Percentiles rank a stretch among this genome's conserved stretches.
These are phyloP conservation scores for Saccharomycopsis amapae DNA, from an alignment of 805 yeast species.

Conservation along the genomic window DNA sequence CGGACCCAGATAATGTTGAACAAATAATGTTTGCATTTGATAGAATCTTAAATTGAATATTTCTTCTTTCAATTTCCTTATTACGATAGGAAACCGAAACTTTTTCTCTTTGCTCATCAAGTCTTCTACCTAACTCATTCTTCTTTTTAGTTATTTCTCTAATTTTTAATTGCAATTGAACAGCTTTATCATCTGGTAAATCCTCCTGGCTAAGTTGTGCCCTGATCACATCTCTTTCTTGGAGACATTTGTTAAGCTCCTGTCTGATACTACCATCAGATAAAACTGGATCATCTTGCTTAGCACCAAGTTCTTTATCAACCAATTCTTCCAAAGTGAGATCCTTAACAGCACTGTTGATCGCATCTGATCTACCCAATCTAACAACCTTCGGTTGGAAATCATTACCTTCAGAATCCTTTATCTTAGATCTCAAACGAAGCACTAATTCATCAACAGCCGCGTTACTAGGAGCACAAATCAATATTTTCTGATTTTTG, in stretches of 20 bases:
- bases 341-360: conserved; percentile 74
- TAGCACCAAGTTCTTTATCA: conserved; percentile 46
- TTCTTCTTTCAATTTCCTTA: conserved; percentile 70
- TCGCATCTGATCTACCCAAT: conserved; percentile 83
- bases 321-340: conserved; percentile 81
- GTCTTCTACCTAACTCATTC: conserved; percentile 60
- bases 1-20: conserved; percentile 88
- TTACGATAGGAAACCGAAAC: conserved; percentile 62
- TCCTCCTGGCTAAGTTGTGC: conserved; percentile 29
- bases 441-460: conserved; percentile 94
- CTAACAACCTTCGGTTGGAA: conserved; percentile 70
- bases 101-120: conserved; percentile 75
- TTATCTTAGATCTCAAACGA: conserved; percentile 70
- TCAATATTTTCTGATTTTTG: conserved; percentile 52
- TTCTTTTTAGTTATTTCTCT: conserved; percentile 54
- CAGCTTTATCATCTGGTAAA: conserved; percentile 38
- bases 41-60: conserved; percentile 64
- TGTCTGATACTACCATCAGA: conserved; percentile 31
- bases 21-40: conserved; percentile 79
- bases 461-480: conserved; percentile 98
- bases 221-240: conserved; percentile 51
- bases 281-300: conserved; percentile 29
- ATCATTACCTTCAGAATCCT: conserved; percentile 43
- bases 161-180: conserved; percentile 39
- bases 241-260: conserved; percentile 44